Base-by-base conservation (phyloP, 345 rosid genomes). In the Eucalyptus melliodora region DNA sequence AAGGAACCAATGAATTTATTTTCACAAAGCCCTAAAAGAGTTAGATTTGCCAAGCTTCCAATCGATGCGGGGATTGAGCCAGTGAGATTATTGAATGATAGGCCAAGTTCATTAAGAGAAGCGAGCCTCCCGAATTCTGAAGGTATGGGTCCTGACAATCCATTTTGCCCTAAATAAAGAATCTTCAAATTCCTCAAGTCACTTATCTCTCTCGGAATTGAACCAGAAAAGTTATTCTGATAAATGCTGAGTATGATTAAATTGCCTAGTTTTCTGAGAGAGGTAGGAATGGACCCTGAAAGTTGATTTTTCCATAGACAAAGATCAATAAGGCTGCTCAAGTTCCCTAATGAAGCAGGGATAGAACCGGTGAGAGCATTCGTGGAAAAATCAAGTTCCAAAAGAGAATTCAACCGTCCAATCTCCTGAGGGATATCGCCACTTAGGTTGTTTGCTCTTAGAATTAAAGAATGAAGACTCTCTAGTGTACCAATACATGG, bases 1-100 rank as follows among this genome's bases (percentile, higher is more conserved):
- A 31, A 67, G 40, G 80, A 67, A 4, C 80, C 40, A 67, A 16
- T 2, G 40, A 67, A 67, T 31, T 67, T 67, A 4, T 67, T 67
- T 0, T 47, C 13, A 47, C 0, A 0, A 47, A 47, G 49, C 4
- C 11, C 4, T 47, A 47, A 47, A 3, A 0, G 0, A 11, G 50
- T 11, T 47, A 47, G 14, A 47, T 47, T 11, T 0, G 50, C 50
- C 50, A 47, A 47, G 50, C 50, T 47, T 47, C 50, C 14, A 11
- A 47, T 47, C 0, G 14, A 47, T 47, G 50, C 50, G 0, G 50
- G 50, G 50, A 47, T 47, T 40, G 37, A 34, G 37, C 37, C 37
- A 34, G 3, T 34, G 37, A 34, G 37, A 34, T 34, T 34, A 4
- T 34, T 34, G 37, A 4, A 34, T 34, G 37, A 34, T 34, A 34